Percentiles rank a stretch among this genome's conserved stretches.
phyloP scores from a whole-genome alignment of 768 basidiomycete species.

The Exsudoporus frostii region DNA sequence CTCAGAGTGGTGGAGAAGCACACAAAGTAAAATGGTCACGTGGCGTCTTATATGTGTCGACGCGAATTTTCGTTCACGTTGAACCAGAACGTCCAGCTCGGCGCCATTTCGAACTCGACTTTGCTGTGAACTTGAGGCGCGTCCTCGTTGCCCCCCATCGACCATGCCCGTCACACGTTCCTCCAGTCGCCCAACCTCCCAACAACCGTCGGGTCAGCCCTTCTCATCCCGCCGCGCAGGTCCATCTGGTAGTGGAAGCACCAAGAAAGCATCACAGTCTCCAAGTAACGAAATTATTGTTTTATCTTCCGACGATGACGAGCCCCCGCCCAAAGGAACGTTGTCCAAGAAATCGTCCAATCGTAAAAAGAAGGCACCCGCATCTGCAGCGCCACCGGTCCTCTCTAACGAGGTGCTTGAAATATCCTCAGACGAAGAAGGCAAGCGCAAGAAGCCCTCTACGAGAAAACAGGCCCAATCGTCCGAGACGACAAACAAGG shows the following conservation, averaged over 20 bases:
- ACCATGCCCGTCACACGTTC: constrained; percentile 31
- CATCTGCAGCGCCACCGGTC: constrained; percentile 1
- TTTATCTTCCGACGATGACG: constrained; percentile 35
- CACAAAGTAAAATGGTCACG: constrained; percentile 9
- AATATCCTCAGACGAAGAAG: constrained; percentile 57
- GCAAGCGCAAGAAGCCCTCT: constrained; percentile 1
- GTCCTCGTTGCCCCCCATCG: background rate
- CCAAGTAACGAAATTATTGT: constrained; percentile 29
- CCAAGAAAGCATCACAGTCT: constrained; percentile 15
- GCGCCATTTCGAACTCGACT: background rate
- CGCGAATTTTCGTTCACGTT: constrained; percentile 12
- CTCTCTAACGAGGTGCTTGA: constrained; percentile 45
- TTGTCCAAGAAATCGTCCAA: constrained; percentile 10
- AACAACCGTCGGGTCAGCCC: background rate
- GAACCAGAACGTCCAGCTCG: too few relatives aligned
- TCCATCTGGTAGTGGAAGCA: constrained; percentile 1
- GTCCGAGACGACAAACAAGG: constrained; percentile 10
- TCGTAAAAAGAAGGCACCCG: constrained; percentile 23
- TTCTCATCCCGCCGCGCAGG: constrained; percentile 9
- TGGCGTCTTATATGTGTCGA: constrained; percentile 1
- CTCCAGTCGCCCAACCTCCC: constrained; percentile 18
- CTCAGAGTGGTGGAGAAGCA: background rate
- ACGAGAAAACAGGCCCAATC: constrained; percentile 17
- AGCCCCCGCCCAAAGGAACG: constrained; percentile 20
- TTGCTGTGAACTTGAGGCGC: background rate